Evolutionary conservation across 345 rosid species (phyloP), one percentile per base, ranked within the genome.

Genomic region (Anacardium occidentale): DNA sequence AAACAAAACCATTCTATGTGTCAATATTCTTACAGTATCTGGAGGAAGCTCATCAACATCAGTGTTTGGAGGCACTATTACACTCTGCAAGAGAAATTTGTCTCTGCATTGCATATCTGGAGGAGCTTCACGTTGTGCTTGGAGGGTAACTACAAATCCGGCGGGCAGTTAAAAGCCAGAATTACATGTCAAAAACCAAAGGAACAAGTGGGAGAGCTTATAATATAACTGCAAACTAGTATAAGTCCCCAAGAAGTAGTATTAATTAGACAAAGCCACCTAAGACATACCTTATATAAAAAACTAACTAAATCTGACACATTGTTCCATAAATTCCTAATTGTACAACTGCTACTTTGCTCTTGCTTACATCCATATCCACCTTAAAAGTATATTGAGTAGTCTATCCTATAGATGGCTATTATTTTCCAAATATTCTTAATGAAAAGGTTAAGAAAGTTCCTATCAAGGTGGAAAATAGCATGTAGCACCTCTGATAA

Each of bases 91-190:
- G 77, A 95, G 95, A 86, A 95, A 95, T 72, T 92, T 95, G 82
- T 95, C 99, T 83, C 88, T 95, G 86, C 99, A 92, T 76, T 88
- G 97, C 97, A 92, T 84, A 74, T 89, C 94, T 21, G 84, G 90
- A 75, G 96, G 98, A 79, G 77, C 79, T 78, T 90, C 98, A 13
- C 62, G 78, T 70, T 90, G 98, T 15, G 97, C 96, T 87, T 95
- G 99, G 70, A 95, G 90, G 15, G 97, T 95, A 74, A 95, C 99
- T 95, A 84, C 63, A 10, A 77, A 59, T 73, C 66, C 72, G 81
- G 55, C 56, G 63, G 40, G 42, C 34, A 69, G 65, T 71, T 69
- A 59, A 62, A 66, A 66, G 25, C 29, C 37, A 6, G 57, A 54
- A 69, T 60, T 42, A 42, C 21, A 51, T 29, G 45, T 68, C 25